A percentile compares a stretch with the other conserved stretches of the same genome.
Conservation (phyloP, 352 stramenopile species). For the Nothophytophthora sp. region DNA sequence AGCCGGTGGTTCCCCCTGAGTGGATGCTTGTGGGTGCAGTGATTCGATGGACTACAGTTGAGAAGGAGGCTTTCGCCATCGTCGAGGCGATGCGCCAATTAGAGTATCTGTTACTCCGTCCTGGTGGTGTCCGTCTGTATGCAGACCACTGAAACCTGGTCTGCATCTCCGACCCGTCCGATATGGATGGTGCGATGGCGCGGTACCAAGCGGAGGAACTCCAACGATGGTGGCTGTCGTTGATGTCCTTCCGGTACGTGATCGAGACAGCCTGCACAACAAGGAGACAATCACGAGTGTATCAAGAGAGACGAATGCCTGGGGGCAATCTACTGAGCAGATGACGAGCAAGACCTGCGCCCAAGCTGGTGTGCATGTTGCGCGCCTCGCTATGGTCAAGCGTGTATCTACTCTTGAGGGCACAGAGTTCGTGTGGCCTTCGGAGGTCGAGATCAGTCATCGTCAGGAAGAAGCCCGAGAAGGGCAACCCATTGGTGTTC, state of each 20-base stretch:
- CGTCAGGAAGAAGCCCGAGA: neutral
- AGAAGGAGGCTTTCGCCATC: conserved; percentile 23
- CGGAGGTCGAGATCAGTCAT: neutral
- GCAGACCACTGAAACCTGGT: conserved; percentile 22
- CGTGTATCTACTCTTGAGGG: neutral
- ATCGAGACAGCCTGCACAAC: too few relatives aligned
- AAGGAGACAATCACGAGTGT: too few relatives aligned
- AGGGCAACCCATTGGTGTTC: too few relatives aligned
- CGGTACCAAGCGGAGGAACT: conserved; percentile 13
- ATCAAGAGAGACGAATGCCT: conserved; percentile 2
- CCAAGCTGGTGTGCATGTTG: neutral
- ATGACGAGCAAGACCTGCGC: neutral
- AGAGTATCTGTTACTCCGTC: conserved; percentile 10
- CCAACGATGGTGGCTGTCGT: conserved; percentile 6
- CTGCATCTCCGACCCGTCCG: conserved; percentile 14
- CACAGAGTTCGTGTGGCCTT: neutral
- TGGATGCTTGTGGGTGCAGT: neutral
- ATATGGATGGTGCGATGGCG: neutral
- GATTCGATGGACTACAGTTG: conserved; percentile 12
- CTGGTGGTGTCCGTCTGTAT: conserved; percentile 11
- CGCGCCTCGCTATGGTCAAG: neutral
- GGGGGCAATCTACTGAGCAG: conserved; percentile 8
- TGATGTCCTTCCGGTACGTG: conserved; percentile 5
- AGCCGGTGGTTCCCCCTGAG: too few relatives aligned
- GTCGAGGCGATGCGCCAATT: conserved; percentile 4